Evolutionary conservation across 352 stramenopile genomes (phyloP), one percentile per base, ranked within the genome.

Genomic region (Achlya hypogyna): DNA sequence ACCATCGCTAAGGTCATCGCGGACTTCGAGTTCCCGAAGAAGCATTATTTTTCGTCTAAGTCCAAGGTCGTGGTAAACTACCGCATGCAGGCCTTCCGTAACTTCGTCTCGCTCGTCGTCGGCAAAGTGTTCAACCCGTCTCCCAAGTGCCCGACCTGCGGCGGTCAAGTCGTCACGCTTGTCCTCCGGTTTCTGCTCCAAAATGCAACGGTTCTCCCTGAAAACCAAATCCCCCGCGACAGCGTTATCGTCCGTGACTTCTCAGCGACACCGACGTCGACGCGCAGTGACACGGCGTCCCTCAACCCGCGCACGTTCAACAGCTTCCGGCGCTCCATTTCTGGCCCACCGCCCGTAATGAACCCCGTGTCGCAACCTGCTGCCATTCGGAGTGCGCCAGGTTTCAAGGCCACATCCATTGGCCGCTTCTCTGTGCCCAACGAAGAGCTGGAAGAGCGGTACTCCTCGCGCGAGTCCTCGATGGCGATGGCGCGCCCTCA

Each of bases 21-120:
- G 69, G 72, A 76, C 64, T 94, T 94, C 68, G 79, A 86, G 43
- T 94, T 94, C 63, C 86, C 86, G 0, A 92, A 91, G 73, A 94
- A 94, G 72, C 86, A 94, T 69, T 47, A 91, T 5, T 91, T 94
- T 63, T 84, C 80, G 14, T 92, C 86, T 14, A 74, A 79, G 47
- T 86, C 81, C 51, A 76, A 79, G n/a, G 71, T 81, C 1, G 84
- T 94, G 5, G 69, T 94, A 58, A 92, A 94, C 72, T 94, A 94
- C 67, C 86, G 86, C 42, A 75, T 89, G 53, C 87, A 90, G 64
- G 86, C 84, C 38, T 72, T 94, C 62, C 86, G 86, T 6, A 83
- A 83, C n/a, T 94, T 94, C 62, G 71, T 93, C 25, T 91, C 91
- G 54, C 32, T 91, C 67, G 67, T 94, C 51, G 84, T 84, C 10